These are phyloP conservation scores for Candida schatavii DNA, from an alignment of 805 yeast genomes.

Conservation along the genomic window DNA sequence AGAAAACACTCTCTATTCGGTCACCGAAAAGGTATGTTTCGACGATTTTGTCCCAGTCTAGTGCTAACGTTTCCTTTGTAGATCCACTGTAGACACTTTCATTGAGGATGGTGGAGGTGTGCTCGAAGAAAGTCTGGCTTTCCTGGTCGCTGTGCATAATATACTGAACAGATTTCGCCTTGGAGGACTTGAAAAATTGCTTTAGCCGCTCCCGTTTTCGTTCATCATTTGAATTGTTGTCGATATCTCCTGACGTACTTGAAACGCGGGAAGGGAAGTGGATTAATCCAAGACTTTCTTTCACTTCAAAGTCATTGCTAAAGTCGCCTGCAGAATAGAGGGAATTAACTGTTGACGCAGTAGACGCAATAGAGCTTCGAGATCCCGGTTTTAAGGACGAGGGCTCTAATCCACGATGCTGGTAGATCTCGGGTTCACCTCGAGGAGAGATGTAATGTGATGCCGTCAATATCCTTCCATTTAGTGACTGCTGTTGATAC, in stretches of 20 bases:
- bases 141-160: background rate
- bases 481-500: too few relatives aligned
- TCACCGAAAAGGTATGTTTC: slow-evolving; percentile 21
- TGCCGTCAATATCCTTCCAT: too few relatives aligned
- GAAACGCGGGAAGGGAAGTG: background rate
- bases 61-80: slow-evolving; percentile 3
- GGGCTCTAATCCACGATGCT: too few relatives aligned
- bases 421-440: too few relatives aligned
- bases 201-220: slow-evolving; percentile 2
- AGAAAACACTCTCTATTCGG: slow-evolving; percentile 11
- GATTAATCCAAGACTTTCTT: background rate
- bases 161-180: background rate
- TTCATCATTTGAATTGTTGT: background rate
- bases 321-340: slow-evolving; percentile 6
- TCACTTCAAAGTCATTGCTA: background rate
- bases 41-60: slow-evolving; percentile 16
- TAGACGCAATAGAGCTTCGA: slow-evolving; percentile 2
- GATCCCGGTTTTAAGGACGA: too few relatives aligned
- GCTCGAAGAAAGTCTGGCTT: slow-evolving; percentile 5
- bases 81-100: slow-evolving; percentile 5
- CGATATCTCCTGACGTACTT: background rate
- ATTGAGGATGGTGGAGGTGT: slow-evolving; percentile 2
- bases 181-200: slow-evolving; percentile 1
- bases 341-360: slow-evolving; percentile 1
- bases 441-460: too few relatives aligned